Conservation (phyloP, 495 filamentous ascomycete genomes). For the Podospora conica region DNA sequence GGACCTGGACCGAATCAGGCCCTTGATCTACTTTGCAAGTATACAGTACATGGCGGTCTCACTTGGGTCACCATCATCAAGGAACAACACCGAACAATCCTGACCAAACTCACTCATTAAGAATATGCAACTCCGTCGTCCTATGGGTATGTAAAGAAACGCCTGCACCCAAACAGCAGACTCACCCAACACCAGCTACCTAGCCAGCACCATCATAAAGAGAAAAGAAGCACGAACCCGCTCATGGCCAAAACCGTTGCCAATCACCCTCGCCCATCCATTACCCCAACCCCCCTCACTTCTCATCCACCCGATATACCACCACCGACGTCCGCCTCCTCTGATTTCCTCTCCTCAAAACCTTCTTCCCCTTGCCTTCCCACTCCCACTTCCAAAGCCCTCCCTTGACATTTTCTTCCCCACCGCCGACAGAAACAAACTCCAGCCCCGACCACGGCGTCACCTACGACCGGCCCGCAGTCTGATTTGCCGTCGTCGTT, state of each 20-base stretch:
- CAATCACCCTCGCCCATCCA: not conserved
- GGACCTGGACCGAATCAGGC: not conserved
- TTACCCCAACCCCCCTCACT: not conserved
- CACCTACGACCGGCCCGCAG: not conserved
- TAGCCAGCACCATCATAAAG: not conserved
- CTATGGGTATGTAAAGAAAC: not conserved
- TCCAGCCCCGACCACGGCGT: not conserved
- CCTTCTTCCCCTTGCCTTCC: not conserved
- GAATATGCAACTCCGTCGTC: not conserved
- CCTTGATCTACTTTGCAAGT: too few relatives aligned
- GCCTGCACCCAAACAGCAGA: not conserved
- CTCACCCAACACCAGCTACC: not conserved
- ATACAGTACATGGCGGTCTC: too few relatives aligned
- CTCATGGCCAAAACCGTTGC: not conserved
- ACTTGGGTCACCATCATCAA: too few relatives aligned
- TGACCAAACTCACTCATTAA: not conserved
- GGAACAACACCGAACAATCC: too few relatives aligned
- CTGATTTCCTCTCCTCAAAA: not conserved
- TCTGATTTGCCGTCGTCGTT: not conserved
- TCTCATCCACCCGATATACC: not conserved
- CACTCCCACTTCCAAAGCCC: not conserved
- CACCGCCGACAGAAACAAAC: not conserved
- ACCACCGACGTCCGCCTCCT: not conserved
- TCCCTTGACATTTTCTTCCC: not conserved
- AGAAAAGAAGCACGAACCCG: not conserved